A percentile compares a stretch with the other conserved stretches of the same genome.
phyloP scores from a whole-genome alignment of 1,284 basidiomycete genomes.

The Microbotryomycetes sp. region DNA sequence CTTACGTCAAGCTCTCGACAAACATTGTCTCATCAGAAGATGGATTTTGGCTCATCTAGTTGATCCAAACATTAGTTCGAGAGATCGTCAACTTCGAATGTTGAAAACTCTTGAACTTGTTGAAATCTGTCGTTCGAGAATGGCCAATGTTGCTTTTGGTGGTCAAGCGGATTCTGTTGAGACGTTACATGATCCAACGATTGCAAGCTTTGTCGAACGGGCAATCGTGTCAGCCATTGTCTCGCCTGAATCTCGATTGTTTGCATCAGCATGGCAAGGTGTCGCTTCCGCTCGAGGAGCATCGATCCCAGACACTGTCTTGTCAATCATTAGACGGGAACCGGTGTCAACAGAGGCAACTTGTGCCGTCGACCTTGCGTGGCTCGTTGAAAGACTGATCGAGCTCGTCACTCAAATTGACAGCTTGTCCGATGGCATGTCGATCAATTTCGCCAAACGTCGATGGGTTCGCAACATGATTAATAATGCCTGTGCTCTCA shows the following conservation, averaged over 20 bases:
- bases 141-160: slow-evolving; percentile 11
- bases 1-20: background rate
- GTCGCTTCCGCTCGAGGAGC: background rate
- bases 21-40: background rate
- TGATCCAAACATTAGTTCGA: slow-evolving; percentile 6
- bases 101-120: slow-evolving; percentile 7
- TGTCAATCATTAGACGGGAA: background rate
- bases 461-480: slow-evolving; percentile 13
- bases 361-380: slow-evolving; percentile 7
- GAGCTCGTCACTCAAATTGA: slow-evolving; percentile 8
- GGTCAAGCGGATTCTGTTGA: background rate
- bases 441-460: slow-evolving; percentile 12
- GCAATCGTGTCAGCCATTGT: slow-evolving; percentile 7
- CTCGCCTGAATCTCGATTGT: slow-evolving; percentile 8
- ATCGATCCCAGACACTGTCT: background rate
- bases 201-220: slow-evolving; percentile 12
- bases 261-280: slow-evolving; percentile 4
- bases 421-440: slow-evolving; percentile 3
- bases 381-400: slow-evolving; percentile 11
- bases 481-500: slow-evolving; percentile 6
- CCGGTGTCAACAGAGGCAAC: slow-evolving; percentile 2
- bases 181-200: slow-evolving; percentile 2
- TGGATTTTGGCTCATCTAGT: slow-evolving; percentile 11
- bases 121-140: slow-evolving; percentile 6
- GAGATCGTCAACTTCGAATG: slow-evolving; percentile 3